Evolutionary conservation across 78 protist species (phyloP).

Genomic region (Guillardia theta): DNA sequence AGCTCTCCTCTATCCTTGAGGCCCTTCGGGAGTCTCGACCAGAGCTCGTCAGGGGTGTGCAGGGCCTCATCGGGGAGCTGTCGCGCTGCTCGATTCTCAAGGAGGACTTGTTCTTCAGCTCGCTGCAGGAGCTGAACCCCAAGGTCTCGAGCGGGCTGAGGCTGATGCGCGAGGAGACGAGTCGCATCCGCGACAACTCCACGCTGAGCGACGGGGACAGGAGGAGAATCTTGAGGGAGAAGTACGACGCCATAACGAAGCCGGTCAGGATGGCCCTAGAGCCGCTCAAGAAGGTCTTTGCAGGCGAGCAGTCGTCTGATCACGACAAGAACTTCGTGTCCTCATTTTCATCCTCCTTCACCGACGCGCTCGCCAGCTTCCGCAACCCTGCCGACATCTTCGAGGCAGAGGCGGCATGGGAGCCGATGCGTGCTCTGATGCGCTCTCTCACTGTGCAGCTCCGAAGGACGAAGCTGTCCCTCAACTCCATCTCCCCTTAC

Average conservation of each 20-base stretch:
- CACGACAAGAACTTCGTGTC: not conserved
- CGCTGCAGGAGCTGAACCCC: not conserved
- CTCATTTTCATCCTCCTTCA: not conserved
- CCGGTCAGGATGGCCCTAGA: not conserved
- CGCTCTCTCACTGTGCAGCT: not conserved
- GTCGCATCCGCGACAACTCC: conserved; percentile 20
- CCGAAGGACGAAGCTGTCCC: not conserved
- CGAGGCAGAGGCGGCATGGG: not conserved
- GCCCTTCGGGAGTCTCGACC: not conserved
- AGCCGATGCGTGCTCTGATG: not conserved
- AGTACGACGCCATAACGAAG: not conserved
- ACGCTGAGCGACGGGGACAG: not conserved
- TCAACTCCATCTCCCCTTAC: not conserved
- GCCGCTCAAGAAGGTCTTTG: not conserved
- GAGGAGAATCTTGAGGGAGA: conserved; percentile 13
- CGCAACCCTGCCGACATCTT: not conserved
- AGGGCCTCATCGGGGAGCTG: not conserved
- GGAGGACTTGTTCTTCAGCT: not conserved
- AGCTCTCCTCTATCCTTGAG: not conserved
- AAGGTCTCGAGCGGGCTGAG: not conserved
- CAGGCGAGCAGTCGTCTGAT: not conserved
- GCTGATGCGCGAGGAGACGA: conserved; percentile 33
- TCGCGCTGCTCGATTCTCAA: not conserved
- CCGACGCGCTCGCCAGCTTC: not conserved
- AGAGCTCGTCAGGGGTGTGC: not conserved